These are phyloP conservation scores for Penicillium crustosum DNA, from an alignment of 2,329 filamentous ascomycete genomes.

Conservation along the genomic window DNA sequence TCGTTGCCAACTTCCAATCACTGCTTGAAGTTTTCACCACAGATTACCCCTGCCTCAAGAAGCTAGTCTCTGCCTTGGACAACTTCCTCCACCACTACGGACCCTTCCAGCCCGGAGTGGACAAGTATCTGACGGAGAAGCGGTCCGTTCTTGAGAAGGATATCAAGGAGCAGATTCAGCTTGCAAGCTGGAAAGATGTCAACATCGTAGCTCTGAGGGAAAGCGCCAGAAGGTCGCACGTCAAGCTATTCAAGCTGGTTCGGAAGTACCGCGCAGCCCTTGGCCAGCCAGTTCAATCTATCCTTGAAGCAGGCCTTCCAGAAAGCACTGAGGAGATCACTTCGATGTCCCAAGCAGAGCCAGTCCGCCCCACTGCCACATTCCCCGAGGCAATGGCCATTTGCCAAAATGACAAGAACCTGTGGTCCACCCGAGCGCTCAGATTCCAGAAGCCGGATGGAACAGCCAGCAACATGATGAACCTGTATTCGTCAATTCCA, in stretches of 20 bases:
- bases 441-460: slow-evolving; percentile 69
- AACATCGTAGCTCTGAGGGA: slow-evolving; percentile 88
- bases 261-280: slow-evolving; percentile 83
- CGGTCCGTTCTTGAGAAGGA: slow-evolving; percentile 79
- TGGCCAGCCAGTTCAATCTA: slow-evolving; percentile 68
- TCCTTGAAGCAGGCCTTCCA: slow-evolving; percentile 46
- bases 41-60: slow-evolving; percentile 59
- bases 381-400: slow-evolving; percentile 34
- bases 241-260: slow-evolving; percentile 87
- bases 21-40: slow-evolving; percentile 64
- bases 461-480: slow-evolving; percentile 73
- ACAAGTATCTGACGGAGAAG: slow-evolving; percentile 65
- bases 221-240: slow-evolving; percentile 85
- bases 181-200: slow-evolving; percentile 97
- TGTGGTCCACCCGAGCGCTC: slow-evolving; percentile 52
- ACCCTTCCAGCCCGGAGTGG: slow-evolving; percentile 66
- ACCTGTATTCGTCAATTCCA: slow-evolving; percentile 56
- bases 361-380: slow-evolving; percentile 19
- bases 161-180: slow-evolving; percentile 86
- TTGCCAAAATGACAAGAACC: slow-evolving; percentile 29
- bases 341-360: slow-evolving; percentile 9
- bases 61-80: slow-evolving; percentile 64
- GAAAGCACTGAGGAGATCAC: slow-evolving; percentile 36
- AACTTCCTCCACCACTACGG: slow-evolving; percentile 77
- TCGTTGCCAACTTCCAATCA: slow-evolving; percentile 62